A percentile compares a stretch with the other conserved stretches of the same genome.
Evolutionary conservation across 441 rosid genomes (phyloP).

Genomic region (Arabidopsis lyrata): DNA sequence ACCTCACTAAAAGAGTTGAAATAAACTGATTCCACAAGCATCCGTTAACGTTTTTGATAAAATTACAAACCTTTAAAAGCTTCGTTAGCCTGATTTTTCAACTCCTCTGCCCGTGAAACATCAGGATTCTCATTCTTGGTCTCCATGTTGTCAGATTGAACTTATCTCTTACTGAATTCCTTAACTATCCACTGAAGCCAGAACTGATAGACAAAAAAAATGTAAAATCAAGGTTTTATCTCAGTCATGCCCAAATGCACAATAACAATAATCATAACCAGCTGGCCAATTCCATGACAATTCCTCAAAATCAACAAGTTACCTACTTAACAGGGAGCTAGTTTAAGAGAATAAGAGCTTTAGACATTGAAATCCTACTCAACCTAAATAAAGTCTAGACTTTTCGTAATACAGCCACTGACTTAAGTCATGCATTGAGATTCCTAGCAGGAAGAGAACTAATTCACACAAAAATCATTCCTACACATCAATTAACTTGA

Average conservation of each 20-base stretch:
- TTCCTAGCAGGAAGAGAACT: slow-evolving; percentile 5
- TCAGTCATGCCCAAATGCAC: slow-evolving; percentile 6
- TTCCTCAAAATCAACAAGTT: slow-evolving; percentile 1
- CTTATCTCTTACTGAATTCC: slow-evolving; percentile 14
- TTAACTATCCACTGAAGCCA: slow-evolving; percentile 21
- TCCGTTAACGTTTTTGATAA: neutral
- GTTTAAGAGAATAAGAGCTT: neutral
- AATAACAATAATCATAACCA: slow-evolving; percentile 27
- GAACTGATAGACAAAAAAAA: slow-evolving; percentile 19
- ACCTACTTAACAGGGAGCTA: neutral
- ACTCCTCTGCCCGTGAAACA: slow-evolving; percentile 70
- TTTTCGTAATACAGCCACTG: slow-evolving; percentile 6
- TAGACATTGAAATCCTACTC: neutral
- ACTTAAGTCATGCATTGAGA: slow-evolving; percentile 31
- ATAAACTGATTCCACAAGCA: slow-evolving; percentile 6
- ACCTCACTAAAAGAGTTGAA: neutral
- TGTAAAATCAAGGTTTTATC: slow-evolving; percentile 1
- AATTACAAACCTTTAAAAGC: slow-evolving; percentile 77
- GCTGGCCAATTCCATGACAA: neutral
- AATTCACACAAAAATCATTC: slow-evolving; percentile 9
- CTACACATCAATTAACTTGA: neutral
- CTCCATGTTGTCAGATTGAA: slow-evolving; percentile 40
- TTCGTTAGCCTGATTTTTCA: slow-evolving; percentile 83
- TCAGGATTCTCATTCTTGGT: slow-evolving; percentile 51
- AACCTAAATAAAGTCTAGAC: neutral